These are phyloP conservation scores for Microglena sp. DNA, from an alignment of 139 green algal species.

Conservation along the genomic window DNA sequence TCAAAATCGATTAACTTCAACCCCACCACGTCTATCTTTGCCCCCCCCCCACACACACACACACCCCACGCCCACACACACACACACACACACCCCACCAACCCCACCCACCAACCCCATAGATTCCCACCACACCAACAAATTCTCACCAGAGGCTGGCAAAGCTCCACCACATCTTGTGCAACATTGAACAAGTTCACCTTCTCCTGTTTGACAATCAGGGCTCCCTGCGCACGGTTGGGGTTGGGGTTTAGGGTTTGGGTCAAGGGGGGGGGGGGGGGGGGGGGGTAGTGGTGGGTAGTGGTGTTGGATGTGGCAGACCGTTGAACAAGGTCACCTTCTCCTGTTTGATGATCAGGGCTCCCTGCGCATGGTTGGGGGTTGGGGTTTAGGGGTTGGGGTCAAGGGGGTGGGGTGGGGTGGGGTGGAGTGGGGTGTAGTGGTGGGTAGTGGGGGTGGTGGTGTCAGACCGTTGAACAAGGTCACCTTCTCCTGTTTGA, in stretches of 20 bases:
- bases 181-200: constrained; percentile 17
- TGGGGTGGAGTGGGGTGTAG: constrained; percentile 26
- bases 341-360: constrained; percentile 18
- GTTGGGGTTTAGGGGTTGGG: background rate
- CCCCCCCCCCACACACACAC: too few species aligned
- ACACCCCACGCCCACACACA: too few species aligned
- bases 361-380: constrained; percentile 2
- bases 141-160: background rate
- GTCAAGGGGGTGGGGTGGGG: constrained; percentile 15
- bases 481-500: constrained; percentile 24
- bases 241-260: background rate
- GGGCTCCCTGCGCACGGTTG: constrained; percentile 4
- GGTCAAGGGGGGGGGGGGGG: constrained; percentile 15
- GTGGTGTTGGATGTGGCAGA: constrained; percentile 13
- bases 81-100: too few species aligned
- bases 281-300: background rate
- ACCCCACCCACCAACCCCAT: too few species aligned
- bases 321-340: constrained; percentile 16
- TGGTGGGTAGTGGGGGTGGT: constrained; percentile 11
- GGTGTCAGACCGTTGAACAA: constrained; percentile 9
- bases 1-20: too few species aligned
- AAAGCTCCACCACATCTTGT: constrained; percentile 13
- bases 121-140: too few species aligned
- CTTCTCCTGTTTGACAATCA: constrained; percentile 18
- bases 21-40: too few species aligned